Percentiles rank a stretch among this genome's conserved stretches.
Evolutionary conservation across 306 rosid genomes (phyloP).

Genomic region (Argentina anserina): DNA sequence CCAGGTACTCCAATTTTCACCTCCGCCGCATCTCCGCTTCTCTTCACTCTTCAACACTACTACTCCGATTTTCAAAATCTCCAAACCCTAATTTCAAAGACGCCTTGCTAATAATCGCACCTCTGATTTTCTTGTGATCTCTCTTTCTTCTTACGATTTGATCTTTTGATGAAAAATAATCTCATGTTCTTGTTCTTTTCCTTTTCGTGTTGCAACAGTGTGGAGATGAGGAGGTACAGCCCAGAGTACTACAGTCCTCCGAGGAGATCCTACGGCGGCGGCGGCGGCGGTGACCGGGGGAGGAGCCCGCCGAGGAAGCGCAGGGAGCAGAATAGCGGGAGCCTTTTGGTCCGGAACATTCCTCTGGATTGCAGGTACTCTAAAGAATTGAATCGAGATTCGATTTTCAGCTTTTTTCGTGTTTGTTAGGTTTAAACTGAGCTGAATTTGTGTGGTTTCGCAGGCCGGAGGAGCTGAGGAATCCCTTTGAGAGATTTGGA

Average conservation of each 20-base stretch:
- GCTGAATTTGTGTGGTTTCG: not conserved
- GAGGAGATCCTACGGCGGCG: constrained; percentile 81
- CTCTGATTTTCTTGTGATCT: not conserved
- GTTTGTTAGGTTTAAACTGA: not conserved
- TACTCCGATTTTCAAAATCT: not conserved
- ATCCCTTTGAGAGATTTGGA: constrained; percentile 87
- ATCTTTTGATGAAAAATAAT: not conserved
- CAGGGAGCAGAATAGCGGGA: constrained; percentile 65
- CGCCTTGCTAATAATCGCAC: not conserved
- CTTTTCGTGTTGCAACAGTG: not conserved
- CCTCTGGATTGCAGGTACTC: constrained; percentile 76
- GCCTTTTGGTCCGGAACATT: constrained; percentile 94
- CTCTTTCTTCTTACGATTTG: not conserved
- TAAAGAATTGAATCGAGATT: not conserved
- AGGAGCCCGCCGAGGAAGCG: constrained; percentile 63
- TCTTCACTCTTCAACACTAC: not conserved
- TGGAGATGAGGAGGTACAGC: constrained; percentile 75
- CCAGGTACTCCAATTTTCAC: constrained; percentile 1
- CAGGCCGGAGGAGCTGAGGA: constrained; percentile 84
- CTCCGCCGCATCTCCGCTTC: not conserved
- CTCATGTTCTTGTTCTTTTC: no score
- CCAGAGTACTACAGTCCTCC: constrained; percentile 96
- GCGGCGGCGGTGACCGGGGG: constrained; percentile 61
- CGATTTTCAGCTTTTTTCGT: not conserved
- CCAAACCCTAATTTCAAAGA: not conserved